Conservation (phyloP, 2,329 filamentous ascomycete genomes). For the Colletotrichum gigasporum region DNA sequence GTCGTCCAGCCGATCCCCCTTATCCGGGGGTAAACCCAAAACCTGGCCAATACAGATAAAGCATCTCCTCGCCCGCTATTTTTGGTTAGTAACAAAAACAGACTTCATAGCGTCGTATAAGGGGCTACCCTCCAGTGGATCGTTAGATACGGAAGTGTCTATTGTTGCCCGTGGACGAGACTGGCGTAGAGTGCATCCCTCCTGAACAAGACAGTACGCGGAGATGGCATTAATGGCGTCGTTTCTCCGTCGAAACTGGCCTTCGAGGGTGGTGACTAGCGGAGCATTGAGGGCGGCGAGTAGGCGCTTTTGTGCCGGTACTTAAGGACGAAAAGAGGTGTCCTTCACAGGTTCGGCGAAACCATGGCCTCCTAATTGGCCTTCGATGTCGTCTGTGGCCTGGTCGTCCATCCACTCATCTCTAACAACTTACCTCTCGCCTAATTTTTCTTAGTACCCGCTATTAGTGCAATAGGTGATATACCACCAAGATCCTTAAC, state of each 20-base stretch:
- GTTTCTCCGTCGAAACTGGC: conserved; percentile 27
- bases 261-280: conserved; percentile 19
- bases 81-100: conserved; percentile 19
- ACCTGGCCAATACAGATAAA: conserved; percentile 31
- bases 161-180: background rate
- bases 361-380: no score
- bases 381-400: conserved; percentile 34
- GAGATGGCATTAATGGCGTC: conserved; percentile 27
- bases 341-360: conserved; percentile 17
- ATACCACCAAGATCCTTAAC: no score
- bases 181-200: conserved; percentile 5
- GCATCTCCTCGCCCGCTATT: conserved; percentile 21
- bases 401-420: conserved; percentile 32
- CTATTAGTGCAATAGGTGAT: no score
- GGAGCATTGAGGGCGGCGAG: no score
- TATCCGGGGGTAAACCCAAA: no score
- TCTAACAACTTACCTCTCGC: no score
- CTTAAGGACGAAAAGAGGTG: conserved; percentile 13
- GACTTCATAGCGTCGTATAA: conserved; percentile 16
- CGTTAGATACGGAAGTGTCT: no score
- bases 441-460: no score
- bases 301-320: conserved; percentile 31
- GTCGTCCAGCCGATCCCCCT: no score
- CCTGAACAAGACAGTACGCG: conserved; percentile 28
- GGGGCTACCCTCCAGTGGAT: background rate